Base-by-base conservation (phyloP, 2,329 filamentous ascomycete genomes). In the Cordyceps pruinosa region DNA sequence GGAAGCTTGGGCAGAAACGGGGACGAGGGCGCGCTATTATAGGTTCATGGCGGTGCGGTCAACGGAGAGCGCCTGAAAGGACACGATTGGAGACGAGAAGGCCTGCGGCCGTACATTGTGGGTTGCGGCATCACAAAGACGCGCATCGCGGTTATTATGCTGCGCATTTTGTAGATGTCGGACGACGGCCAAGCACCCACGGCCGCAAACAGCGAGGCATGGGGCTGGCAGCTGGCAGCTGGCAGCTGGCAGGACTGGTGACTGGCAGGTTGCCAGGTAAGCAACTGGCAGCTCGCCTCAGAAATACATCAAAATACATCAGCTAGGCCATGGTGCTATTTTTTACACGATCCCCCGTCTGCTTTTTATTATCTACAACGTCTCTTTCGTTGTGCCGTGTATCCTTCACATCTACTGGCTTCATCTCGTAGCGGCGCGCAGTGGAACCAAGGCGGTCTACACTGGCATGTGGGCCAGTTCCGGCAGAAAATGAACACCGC, bases 401-500 rank as follows among this genome's bases (percentile, higher is more conserved):
- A 34, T n/a, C n/a, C n/a, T n/a, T n/a, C n/a, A n/a, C n/a, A n/a
- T n/a, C n/a, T n/a, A n/a, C n/a, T n/a, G n/a, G n/a, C n/a, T n/a
- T n/a, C n/a, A n/a, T n/a, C n/a, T n/a, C n/a, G n/a, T n/a, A n/a
- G n/a, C n/a, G n/a, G n/a, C n/a, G n/a, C n/a, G n/a, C n/a, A n/a
- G 26, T 49, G 26, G 35, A 19, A 46, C 42, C 25, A 42, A 48
- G 49, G 57, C 50, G 46, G 52, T 47, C 56, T 26, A 48, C n/a
- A n/a, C n/a, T n/a, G n/a, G n/a, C n/a, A 48, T 37, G 46, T 59
- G 58, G 58, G 59, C 53, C 56, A 59, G 48, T 28, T 39, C 47
- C 57, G 63, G 62, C 63, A 62, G 63, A 65, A 64, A 61, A 48
- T 46, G 48, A 58, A 60, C 64, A 68, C 66, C 66, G 66, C 66